Evolutionary conservation across 2,329 filamentous ascomycete genomes (phyloP), one percentile per base, ranked within the genome.

Genomic region (Fusarium denticulatum): DNA sequence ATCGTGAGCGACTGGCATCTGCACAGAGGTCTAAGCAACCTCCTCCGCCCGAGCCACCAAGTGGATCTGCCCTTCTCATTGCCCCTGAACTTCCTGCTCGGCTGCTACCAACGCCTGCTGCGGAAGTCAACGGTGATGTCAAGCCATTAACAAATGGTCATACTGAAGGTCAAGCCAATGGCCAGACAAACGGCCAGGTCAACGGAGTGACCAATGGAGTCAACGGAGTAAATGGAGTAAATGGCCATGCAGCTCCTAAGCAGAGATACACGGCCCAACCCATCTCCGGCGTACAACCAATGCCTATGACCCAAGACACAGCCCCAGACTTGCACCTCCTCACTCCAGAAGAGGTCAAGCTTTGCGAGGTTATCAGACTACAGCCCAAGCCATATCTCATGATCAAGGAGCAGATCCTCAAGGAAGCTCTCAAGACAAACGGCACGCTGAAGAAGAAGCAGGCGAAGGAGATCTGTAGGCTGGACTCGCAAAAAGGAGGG

Each of bases 381-480:
- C 93, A 96, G 82, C 96, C 96, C 2, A 99, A 99, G 84, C 94
- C 96, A 3, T 99, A 98, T 81, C 83, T 98, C 10, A 94, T 94
- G 79, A 94, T 98, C 82, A 99, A 99, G 83, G 95, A 98, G 81
- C 91, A 93, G 69, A 87, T 98, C n/a, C 83, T 98, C 59, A 94
- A 94, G 77, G 96, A 98, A 80, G 94, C 96, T 1, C 89, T 97
- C 81, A 96, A 96, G 83, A 91, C 92, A 66, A 96, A 96, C 66
- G 96, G 96, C 2, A 89, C 88, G 18, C 84, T 99, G 13, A 98
- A 97, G 86, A 97, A 96, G 88, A 98, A 98, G 84, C 92, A 96
- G 76, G 95, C 95, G 5, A 93, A 92, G 80, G 93, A 97, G 79
- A 92, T 98, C 32, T 95, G 93, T 79, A 83, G 91, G 80, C 88